Conservation (phyloP, 805 yeast species). For the Teunomyces funiuensis region DNA sequence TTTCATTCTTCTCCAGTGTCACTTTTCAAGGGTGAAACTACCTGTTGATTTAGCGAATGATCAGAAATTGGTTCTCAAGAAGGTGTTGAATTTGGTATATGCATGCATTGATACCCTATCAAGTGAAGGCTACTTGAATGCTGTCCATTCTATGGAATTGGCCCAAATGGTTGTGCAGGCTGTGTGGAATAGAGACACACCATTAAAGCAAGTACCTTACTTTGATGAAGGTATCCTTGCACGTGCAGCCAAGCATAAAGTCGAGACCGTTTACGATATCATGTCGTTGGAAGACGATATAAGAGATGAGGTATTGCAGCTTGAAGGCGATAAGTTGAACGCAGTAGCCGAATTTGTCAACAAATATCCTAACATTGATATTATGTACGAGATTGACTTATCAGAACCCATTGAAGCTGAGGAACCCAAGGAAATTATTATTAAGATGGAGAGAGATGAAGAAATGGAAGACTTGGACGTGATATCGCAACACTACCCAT, state of each 20-base stretch:
- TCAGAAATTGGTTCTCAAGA: constrained; percentile 50
- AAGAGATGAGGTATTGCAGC: constrained; percentile 59
- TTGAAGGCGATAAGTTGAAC: constrained; percentile 46
- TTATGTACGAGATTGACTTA: constrained; percentile 51
- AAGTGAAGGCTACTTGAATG: constrained; percentile 76
- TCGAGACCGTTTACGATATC: constrained; percentile 77
- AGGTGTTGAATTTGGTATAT: constrained; percentile 51
- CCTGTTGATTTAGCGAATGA: constrained; percentile 62
- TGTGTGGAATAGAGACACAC: constrained; percentile 76
- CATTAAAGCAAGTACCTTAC: constrained; percentile 79
- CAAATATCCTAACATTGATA: constrained; percentile 82
- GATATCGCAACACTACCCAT: constrained; percentile 59
- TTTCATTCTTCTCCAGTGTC: constrained; percentile 76
- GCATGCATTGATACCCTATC: constrained; percentile 76
- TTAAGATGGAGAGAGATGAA: constrained; percentile 69
- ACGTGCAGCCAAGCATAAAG: constrained; percentile 53
- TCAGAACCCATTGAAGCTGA: constrained; percentile 44
- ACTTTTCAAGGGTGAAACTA: constrained; percentile 64
- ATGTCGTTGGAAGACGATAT: constrained; percentile 78
- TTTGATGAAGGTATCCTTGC: constrained; percentile 50
- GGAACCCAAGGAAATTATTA: constrained; percentile 46
- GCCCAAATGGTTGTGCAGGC: constrained; percentile 88
- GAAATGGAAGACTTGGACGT: constrained; percentile 68
- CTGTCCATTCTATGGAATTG: constrained; percentile 80
- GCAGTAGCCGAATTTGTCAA: constrained; percentile 87